A percentile compares a stretch with the other conserved stretches of the same genome.
phyloP scores from a whole-genome alignment of 352 stramenopile species.

The Peronospora tabacina region DNA sequence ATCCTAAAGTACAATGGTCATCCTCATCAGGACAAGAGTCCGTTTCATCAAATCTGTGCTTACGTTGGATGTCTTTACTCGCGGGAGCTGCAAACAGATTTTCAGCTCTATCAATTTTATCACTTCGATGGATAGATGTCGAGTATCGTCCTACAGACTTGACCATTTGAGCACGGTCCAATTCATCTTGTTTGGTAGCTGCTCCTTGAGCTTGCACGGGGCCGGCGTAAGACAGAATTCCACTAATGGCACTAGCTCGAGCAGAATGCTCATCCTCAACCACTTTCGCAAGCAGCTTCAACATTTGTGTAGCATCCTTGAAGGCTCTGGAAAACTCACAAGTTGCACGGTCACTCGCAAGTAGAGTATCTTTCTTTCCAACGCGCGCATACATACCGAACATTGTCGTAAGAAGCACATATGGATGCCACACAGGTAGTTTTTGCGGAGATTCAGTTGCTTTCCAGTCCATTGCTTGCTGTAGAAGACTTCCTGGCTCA shows the following conservation, averaged over 20 bases:
- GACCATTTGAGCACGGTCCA: slow-evolving; percentile 10
- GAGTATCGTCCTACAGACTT: slow-evolving; percentile 71
- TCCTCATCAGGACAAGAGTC: slow-evolving; percentile 11
- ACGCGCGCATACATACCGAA: slow-evolving; percentile 82
- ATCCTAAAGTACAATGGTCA: slow-evolving; percentile 17
- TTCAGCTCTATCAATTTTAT: slow-evolving; percentile 60
- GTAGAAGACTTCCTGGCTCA: slow-evolving; percentile 57
- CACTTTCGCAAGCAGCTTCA: slow-evolving; percentile 70
- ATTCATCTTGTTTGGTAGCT: slow-evolving; percentile 11
- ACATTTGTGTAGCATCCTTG: slow-evolving; percentile 75
- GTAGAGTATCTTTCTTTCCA: slow-evolving; percentile 61
- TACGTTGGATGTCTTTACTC: slow-evolving; percentile 16
- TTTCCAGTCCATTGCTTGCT: slow-evolving; percentile 79
- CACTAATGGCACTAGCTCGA: slow-evolving; percentile 45
- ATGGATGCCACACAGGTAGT: slow-evolving; percentile 78
- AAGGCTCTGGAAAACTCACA: slow-evolving; percentile 71
- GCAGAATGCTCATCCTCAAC: slow-evolving; percentile 58
- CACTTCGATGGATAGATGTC: slow-evolving; percentile 48
- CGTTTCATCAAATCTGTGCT: slow-evolving; percentile 12
- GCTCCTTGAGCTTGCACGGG: slow-evolving; percentile 16
- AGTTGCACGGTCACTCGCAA: slow-evolving; percentile 50
- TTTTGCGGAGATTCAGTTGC: slow-evolving; percentile 56
- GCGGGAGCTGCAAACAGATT: slow-evolving; percentile 47
- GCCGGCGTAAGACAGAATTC: slow-evolving; percentile 48
- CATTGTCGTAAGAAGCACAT: slow-evolving; percentile 74